Base-by-base conservation (phyloP, 192 early-diverging fungal genomes). In the Entomortierella beljakovae region DNA sequence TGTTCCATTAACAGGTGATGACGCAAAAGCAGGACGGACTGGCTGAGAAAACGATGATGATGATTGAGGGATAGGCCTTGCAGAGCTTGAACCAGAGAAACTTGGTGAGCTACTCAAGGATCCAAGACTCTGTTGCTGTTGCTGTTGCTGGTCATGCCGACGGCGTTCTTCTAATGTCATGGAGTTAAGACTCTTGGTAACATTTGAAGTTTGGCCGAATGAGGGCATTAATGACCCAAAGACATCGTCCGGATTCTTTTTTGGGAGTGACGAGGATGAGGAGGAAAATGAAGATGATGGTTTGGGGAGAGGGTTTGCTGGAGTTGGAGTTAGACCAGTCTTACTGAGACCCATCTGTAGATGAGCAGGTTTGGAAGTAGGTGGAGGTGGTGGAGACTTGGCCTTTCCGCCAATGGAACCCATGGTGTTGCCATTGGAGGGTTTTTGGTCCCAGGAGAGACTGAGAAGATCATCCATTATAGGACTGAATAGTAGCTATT, bases 231-330 rank as follows among this genome's bases (percentile, higher is more conserved):
- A 56, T 18, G 75, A 64, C 18, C 68, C 67, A 79, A 79, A 79
- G 53, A 70, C 62, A 48, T 79, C 75, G 43, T 79, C 75, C n/a
- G 75, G 61, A 34, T 61, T 60, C 57, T 79, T 79, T n/a, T 70
- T 79, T 22, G 58, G 59, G 15, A 51, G 15, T 56, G 60, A 13
- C 28, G 61, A 52, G 3, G 40, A 0, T 16, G 59, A 8, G 0
- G 61, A 25, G 25, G 42, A 26, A 3, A 42, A 33, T 9, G 48
- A 38, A 31, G 43, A 50, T 18, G 57, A 20, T 10, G 49, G 43
- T 3, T 22, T 8, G 20, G 68, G 18, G 8, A 22, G 37, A 18
- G 66, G 58, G 9, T 54, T 20, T 16, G 40, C 35, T 25, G 70
- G 61, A 7, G 70, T 72, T 53, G 70, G 61, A 23, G 61, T 46